Percentiles rank a stretch among this genome's conserved stretches.
These are phyloP conservation scores for Nicotiana knightiana DNA, from an alignment of 257 asterid genomes.

Conservation along the genomic window DNA sequence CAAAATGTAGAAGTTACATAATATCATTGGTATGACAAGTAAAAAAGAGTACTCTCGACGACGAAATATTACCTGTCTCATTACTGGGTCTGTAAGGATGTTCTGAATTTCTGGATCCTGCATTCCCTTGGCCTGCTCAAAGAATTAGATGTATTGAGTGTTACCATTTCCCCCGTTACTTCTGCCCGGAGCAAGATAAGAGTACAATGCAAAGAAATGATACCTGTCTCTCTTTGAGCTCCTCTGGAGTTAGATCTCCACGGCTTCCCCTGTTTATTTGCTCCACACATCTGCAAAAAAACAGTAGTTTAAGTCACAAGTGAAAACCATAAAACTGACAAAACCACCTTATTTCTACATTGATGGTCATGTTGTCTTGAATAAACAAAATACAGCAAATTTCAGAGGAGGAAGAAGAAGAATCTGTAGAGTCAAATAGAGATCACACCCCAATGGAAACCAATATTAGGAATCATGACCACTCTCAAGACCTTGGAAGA, in stretches of 20 bases:
- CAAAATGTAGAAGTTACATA: not conserved
- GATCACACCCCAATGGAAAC: not conserved
- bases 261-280: slow-evolving; percentile 88
- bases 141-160: not conserved
- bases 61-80: slow-evolving; percentile 69
- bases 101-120: slow-evolving; percentile 94
- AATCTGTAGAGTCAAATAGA: not conserved
- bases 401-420: not conserved
- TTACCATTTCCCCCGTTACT: not conserved
- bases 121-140: slow-evolving; percentile 75
- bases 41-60: not conserved
- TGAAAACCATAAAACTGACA: not conserved
- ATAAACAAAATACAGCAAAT: not conserved
- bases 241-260: slow-evolving; percentile 89
- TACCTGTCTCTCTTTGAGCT: slow-evolving; percentile 97
- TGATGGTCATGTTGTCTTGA: not conserved
- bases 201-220: not conserved
- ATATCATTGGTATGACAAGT: not conserved
- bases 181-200: not conserved
- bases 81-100: slow-evolving; percentile 86
- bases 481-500: slow-evolving; percentile 17
- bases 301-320: not conserved
- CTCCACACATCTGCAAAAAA: slow-evolving; percentile 59
- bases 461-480: not conserved
- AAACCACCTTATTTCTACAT: not conserved